A percentile compares a stretch with the other conserved stretches of the same genome.
phyloP scores from a whole-genome alignment of 2,329 filamentous ascomycete species.

The Torrubiellomyces zombiae region DNA sequence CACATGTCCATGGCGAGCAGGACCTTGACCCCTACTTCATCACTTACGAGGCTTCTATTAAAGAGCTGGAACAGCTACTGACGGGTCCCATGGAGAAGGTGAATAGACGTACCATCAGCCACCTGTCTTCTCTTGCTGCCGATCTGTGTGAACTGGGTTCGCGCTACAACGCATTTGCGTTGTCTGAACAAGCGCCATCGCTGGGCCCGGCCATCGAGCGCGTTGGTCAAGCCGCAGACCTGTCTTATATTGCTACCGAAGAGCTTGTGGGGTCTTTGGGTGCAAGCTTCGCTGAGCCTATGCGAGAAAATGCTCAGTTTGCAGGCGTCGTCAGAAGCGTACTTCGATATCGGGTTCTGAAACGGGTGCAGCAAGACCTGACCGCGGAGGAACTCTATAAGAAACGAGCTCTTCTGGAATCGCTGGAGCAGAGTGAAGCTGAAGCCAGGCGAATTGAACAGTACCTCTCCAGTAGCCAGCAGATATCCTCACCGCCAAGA shows the following conservation, averaged over 20 bases:
- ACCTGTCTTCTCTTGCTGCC: conserved; percentile 66
- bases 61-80: conserved; percentile 75
- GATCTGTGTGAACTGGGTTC: conserved; percentile 88
- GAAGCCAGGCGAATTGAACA: conserved; percentile 90
- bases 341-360: conserved; percentile 75
- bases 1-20: conserved; percentile 62
- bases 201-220: conserved; percentile 88
- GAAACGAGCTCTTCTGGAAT: conserved; percentile 67
- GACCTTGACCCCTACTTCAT: conserved; percentile 94
- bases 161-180: conserved; percentile 90
- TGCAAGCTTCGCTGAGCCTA: conserved; percentile 88
- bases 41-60: conserved; percentile 79
- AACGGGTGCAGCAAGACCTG: conserved; percentile 94
- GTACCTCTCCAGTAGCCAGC: conserved; percentile 63
- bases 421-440: conserved; percentile 81
- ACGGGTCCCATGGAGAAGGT: conserved; percentile 95
- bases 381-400: conserved; percentile 83
- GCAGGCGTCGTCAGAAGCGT: conserved; percentile 85
- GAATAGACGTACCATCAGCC: conserved; percentile 74
- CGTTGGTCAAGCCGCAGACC: conserved; percentile 84
- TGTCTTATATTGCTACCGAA: conserved; percentile 88
- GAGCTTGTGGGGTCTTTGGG: conserved; percentile 79
- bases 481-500: conserved; percentile 41
- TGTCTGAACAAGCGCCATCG: conserved; percentile 79
- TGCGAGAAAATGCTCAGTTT: conserved; percentile 95